Evolutionary conservation across 2,329 filamentous ascomycete genomes (phyloP).

Genomic region (Blastomyces parvus): DNA sequence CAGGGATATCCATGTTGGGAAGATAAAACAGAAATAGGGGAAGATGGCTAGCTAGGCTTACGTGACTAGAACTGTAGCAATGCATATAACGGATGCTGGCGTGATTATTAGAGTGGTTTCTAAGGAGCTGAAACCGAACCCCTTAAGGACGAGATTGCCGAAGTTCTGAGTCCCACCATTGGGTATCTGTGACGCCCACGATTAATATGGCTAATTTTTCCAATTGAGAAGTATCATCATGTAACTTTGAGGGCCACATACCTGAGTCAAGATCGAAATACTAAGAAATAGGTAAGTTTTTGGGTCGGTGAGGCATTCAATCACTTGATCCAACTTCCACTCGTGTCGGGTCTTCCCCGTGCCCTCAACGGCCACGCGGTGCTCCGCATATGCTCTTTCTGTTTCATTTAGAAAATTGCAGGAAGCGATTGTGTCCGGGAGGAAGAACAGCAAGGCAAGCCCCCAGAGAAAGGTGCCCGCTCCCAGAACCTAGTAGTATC

Average conservation of each 20-base stretch:
- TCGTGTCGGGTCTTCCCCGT: slow-evolving; percentile 44
- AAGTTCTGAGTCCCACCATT: slow-evolving; percentile 55
- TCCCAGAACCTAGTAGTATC: slow-evolving; percentile 32
- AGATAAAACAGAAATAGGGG: slow-evolving; percentile 11
- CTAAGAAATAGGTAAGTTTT: slow-evolving; percentile 53
- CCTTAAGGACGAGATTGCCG: slow-evolving; percentile 48
- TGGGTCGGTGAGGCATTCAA: slow-evolving; percentile 48
- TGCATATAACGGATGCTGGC: slow-evolving; percentile 47
- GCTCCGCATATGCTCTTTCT: slow-evolving; percentile 42
- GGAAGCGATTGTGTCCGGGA: slow-evolving; percentile 46
- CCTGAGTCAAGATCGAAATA: slow-evolving; percentile 40
- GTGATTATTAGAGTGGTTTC: slow-evolving; percentile 51
- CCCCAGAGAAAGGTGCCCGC: slow-evolving; percentile 44
- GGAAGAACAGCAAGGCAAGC: slow-evolving; percentile 39
- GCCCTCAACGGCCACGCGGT: slow-evolving; percentile 42
- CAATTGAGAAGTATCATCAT: neutral
- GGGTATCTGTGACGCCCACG: slow-evolving; percentile 40
- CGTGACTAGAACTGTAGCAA: slow-evolving; percentile 17
- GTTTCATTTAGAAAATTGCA: slow-evolving; percentile 49
- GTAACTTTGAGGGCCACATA: neutral
- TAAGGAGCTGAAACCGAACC: slow-evolving; percentile 48
- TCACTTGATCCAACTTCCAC: slow-evolving; percentile 45
- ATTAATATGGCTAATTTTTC: slow-evolving; percentile 11
- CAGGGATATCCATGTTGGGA: slow-evolving; percentile 29
- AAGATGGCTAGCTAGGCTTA: neutral